A percentile compares a stretch with the other conserved stretches of the same genome.
phyloP scores from a whole-genome alignment of 441 rosid genomes.

The Gossypium davidsonii region DNA sequence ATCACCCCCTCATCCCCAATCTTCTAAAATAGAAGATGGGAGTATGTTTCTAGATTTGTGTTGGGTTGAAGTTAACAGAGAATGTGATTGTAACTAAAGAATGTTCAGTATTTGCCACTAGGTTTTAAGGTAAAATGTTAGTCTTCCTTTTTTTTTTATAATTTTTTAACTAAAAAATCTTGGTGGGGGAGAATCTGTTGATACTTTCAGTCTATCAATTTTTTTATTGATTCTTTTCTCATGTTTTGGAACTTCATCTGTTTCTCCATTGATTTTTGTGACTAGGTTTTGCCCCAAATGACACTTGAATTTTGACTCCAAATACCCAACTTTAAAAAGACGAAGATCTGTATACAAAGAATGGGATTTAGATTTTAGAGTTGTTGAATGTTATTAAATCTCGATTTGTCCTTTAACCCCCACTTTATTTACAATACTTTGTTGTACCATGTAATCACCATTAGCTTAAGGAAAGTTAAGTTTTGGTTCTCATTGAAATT shows the following conservation, averaged over 20 bases:
- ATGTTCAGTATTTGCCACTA: slow-evolving; percentile 45
- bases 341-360: neutral
- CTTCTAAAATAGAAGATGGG: slow-evolving; percentile 49
- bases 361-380: neutral
- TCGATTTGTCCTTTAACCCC: too few relatives aligned
- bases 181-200: slow-evolving; percentile 56
- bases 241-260: slow-evolving; percentile 26
- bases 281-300: slow-evolving; percentile 16
- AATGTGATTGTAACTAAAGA: slow-evolving; percentile 44
- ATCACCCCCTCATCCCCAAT: slow-evolving; percentile 3
- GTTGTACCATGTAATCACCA: too few relatives aligned
- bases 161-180: slow-evolving; percentile 11
- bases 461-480: too few relatives aligned
- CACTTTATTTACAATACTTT: too few relatives aligned
- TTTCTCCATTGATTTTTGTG: slow-evolving; percentile 15
- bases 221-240: slow-evolving; percentile 48
- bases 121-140: slow-evolving; percentile 37
- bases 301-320: slow-evolving; percentile 13
- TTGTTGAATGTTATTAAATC: neutral
- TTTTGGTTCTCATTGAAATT: too few relatives aligned
- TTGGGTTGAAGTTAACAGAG: slow-evolving; percentile 46
- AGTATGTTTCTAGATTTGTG: slow-evolving; percentile 32
- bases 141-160: neutral
- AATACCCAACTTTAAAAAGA: neutral
- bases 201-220: slow-evolving; percentile 42